Evolutionary conservation across 2,329 filamentous ascomycete species (phyloP).

Genomic region (Ophiocordyceps unilateralis): DNA sequence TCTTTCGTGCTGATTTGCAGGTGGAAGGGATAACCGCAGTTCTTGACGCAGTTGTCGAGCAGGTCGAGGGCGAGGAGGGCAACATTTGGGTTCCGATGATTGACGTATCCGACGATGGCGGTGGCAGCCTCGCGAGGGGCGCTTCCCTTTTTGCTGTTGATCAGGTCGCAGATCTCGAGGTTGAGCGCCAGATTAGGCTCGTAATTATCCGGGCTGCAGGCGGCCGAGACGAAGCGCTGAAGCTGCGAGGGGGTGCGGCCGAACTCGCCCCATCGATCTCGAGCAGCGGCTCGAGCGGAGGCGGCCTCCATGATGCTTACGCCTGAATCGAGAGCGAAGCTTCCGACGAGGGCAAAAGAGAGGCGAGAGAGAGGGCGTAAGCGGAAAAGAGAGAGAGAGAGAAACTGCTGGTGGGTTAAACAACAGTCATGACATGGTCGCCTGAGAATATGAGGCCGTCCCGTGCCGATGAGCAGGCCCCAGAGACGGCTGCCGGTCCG

Average conservation of each 20-base stretch:
- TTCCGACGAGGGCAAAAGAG: too few relatives aligned
- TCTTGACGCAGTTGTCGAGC: constrained; percentile 98
- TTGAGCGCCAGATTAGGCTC: constrained; percentile 94
- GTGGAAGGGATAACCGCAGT: constrained; percentile 98
- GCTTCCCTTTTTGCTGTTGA: constrained; percentile 94
- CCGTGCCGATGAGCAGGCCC: neutral
- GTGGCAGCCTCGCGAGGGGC: constrained; percentile 89
- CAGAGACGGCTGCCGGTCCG: neutral
- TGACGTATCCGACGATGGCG: constrained; percentile 84
- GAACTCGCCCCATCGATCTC: constrained; percentile 81
- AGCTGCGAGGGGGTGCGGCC: constrained; percentile 69
- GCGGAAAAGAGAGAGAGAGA: neutral
- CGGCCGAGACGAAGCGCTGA: constrained; percentile 88
- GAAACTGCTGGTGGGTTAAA: neutral
- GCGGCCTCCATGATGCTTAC: constrained; percentile 80
- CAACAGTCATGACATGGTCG: neutral
- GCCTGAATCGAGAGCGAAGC: too few relatives aligned
- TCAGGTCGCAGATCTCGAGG: constrained; percentile 88
- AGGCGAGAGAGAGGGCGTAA: neutral
- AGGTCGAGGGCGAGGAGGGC: constrained; percentile 77
- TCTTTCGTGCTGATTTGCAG: constrained; percentile 98
- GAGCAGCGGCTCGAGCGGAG: constrained; percentile 83
- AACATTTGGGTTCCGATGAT: constrained; percentile 93
- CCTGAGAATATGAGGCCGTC: neutral
- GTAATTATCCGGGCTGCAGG: constrained; percentile 93